Evolutionary conservation across 768 basidiomycete species (phyloP).

Genomic region (Dentipellis fragilis): DNA sequence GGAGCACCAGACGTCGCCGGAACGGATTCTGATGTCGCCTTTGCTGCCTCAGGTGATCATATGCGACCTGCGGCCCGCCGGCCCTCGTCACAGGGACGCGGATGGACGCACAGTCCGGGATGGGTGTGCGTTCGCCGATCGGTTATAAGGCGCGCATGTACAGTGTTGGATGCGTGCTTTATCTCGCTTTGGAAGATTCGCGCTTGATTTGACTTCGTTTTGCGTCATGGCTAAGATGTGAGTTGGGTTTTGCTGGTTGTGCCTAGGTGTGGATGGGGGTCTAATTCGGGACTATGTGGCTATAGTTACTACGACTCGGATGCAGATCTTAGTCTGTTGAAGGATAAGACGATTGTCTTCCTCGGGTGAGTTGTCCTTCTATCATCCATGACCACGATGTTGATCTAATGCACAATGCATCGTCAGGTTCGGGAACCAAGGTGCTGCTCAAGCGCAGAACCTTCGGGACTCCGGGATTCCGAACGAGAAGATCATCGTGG

Average conservation of each 20-base stretch:
- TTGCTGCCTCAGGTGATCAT: background rate
- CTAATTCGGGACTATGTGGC: background rate
- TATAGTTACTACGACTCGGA: constrained; percentile 51
- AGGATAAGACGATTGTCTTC: constrained; percentile 46
- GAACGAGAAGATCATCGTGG: constrained; percentile 50
- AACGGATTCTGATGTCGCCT: background rate
- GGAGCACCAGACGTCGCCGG: background rate
- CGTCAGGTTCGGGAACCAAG: constrained; percentile 53
- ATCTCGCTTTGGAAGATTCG: too few species aligned
- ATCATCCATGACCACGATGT: background rate
- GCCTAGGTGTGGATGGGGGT: background rate
- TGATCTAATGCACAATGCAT: background rate
- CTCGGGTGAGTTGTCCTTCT: constrained; percentile 33
- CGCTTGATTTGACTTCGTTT: background rate
- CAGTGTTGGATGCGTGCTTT: too few species aligned
- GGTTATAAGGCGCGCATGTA: too few species aligned
- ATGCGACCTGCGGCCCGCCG: background rate
- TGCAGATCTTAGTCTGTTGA: constrained; percentile 39
- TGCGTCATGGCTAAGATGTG: constrained; percentile 44
- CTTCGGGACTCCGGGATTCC: constrained; percentile 52
- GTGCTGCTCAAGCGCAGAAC: constrained; percentile 58
- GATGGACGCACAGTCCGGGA: too few species aligned
- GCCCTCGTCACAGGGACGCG: background rate
- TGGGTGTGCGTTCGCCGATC: too few species aligned
- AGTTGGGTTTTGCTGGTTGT: constrained; percentile 11